phyloP scores from a whole-genome alignment of 2,329 filamentous ascomycete species.

The Domatiomyces catenatus region DNA sequence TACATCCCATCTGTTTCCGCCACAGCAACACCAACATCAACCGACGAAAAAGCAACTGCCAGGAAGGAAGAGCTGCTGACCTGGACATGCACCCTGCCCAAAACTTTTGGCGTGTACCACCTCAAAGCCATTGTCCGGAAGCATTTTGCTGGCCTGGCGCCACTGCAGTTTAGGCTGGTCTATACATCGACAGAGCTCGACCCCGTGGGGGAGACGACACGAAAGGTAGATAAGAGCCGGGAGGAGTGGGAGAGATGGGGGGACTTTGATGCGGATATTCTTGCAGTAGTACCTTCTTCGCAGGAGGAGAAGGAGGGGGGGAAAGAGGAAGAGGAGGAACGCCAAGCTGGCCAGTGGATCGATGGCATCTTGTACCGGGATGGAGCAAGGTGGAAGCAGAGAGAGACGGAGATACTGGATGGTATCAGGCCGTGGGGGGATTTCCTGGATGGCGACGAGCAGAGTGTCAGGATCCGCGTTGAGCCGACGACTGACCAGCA shows the following conservation, averaged over 20 bases:
- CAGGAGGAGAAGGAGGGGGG: no score
- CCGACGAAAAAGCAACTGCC: background rate
- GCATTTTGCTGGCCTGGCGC: constrained; percentile 49
- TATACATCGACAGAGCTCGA: constrained; percentile 92
- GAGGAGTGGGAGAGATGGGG: constrained; percentile 36
- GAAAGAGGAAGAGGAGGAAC: background rate
- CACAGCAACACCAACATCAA: background rate
- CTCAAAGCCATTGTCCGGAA: constrained; percentile 64
- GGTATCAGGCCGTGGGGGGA: constrained; percentile 13
- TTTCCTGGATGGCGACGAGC: constrained; percentile 10
- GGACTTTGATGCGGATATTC: constrained; percentile 14
- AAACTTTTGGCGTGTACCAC: constrained; percentile 63
- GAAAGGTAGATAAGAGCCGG: constrained; percentile 33
- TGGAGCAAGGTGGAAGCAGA: constrained; percentile 9
- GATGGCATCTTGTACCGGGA: background rate
- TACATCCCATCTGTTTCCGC: constrained; percentile 28
- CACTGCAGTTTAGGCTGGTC: constrained; percentile 50
- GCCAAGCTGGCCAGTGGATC: background rate
- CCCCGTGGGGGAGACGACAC: constrained; percentile 39
- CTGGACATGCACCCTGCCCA: constrained; percentile 43
- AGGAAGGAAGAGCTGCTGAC: constrained; percentile 4
- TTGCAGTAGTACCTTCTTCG: background rate
- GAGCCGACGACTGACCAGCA: constrained; percentile 2
- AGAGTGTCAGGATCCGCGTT: constrained; percentile 8
- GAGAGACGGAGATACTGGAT: constrained; percentile 12